phyloP scores from a whole-genome alignment of 1,284 basidiomycete species.

The Inonotus hispidus region DNA sequence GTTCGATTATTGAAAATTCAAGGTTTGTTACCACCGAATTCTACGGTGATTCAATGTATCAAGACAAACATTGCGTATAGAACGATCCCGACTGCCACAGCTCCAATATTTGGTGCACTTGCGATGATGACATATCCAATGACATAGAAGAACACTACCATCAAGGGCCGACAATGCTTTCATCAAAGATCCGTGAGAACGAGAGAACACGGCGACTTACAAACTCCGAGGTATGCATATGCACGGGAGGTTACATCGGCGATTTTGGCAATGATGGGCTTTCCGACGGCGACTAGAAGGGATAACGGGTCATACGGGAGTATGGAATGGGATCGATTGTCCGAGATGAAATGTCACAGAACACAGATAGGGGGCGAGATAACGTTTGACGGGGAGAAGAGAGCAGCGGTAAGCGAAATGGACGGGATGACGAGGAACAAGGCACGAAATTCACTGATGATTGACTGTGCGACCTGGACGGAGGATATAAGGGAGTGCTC shows the following conservation, averaged over 20 bases:
- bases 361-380: no score
- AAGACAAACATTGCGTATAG: constrained; percentile 47
- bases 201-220: constrained; percentile 36
- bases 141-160: constrained; percentile 51
- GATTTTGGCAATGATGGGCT: constrained; percentile 78
- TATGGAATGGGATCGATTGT: no score
- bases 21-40: background rate
- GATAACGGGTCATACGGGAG: background rate
- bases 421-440: no score
- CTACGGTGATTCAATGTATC: background rate
- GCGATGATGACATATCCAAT: constrained; percentile 41
- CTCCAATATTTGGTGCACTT: constrained; percentile 34
- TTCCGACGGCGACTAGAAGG: constrained; percentile 51
- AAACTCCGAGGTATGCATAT: constrained; percentile 55
- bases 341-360: no score
- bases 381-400: no score
- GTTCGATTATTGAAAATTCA: background rate
- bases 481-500: constrained; percentile 61
- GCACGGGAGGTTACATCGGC: constrained; percentile 67
- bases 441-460: no score
- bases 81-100: constrained; percentile 49
- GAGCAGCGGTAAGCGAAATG: no score
- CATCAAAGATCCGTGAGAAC: background rate
- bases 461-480: constrained; percentile 52
- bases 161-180: background rate